Base-by-base conservation (phyloP, 805 yeast genomes). In the Lipomyces spencermartinsiae region DNA sequence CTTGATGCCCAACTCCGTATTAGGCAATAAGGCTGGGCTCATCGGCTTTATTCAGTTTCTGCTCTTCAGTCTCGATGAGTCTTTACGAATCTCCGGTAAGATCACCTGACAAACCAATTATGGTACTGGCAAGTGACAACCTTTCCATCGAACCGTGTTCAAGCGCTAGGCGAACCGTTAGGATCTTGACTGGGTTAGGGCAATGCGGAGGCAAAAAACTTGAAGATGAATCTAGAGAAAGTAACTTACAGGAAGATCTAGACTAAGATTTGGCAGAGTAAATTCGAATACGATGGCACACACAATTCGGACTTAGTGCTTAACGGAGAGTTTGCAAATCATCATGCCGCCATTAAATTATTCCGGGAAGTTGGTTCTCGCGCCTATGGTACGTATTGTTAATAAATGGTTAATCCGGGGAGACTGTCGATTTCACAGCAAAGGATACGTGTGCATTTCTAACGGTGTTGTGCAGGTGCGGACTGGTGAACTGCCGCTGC, bases 401-500 rank as follows among this genome's bases (percentile, higher is more conserved):
- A 8, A 25, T 16, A n/a, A n/a, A n/a, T n/a, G n/a, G 31, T 7
- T 35, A 16, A 25, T 25, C 29, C 29, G 29, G 29, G 29, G 29
- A 25, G 29, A 25, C 29, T 25, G 3, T 25, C 29, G 29, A 25
- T 25, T 25, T 25, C 29, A 25, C 29, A 25, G 29, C 29, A 14
- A 12, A 34, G 16, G 14, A 8, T 22, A 14, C 16, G 19, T 55
- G 33, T 12, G n/a, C 2, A 25, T 33, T 33, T 14, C 35, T 54
- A 64, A 61, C 29, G 7, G 35, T 4, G 10, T 16, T 9, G 10
- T 2, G 2, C 33, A 64, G 79, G 97, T 94, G 61, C 83, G 99
- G 46, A 90, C 94, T 54, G 97, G 98, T 12, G 99, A 95, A 80
- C 85, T 95, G 4, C 98, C 99, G 5, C 89, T 93, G 8, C 83